Conservation (phyloP, 192 early-diverging fungal species). For the Coemansia sp. region DNA sequence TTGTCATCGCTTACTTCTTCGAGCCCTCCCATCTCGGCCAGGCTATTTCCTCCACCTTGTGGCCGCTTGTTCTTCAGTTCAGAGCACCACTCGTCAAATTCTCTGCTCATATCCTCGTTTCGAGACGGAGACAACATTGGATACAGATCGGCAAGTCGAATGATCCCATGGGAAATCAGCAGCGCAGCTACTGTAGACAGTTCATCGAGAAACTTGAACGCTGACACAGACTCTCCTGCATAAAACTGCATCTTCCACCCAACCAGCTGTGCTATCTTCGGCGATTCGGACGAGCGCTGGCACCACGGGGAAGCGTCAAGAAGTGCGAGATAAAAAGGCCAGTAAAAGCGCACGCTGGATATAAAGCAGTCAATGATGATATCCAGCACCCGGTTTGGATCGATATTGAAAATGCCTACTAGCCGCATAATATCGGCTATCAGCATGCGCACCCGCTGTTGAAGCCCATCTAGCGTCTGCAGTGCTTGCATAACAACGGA, state of each 20-base stretch:
- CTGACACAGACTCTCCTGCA: conserved; percentile 18
- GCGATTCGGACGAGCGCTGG: conserved; percentile 19
- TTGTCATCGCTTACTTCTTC: conserved; percentile 22
- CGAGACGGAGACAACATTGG: conserved; percentile 25
- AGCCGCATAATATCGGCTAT: conserved; percentile 40
- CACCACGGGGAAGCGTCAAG: conserved; percentile 51
- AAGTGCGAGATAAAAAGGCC: conserved; percentile 46
- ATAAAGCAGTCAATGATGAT: conserved; percentile 52
- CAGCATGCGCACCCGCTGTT: conserved; percentile 15
- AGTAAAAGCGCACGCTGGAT: conserved; percentile 43
- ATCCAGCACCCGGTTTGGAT: conserved; percentile 48
- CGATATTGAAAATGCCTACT: conserved; percentile 45
- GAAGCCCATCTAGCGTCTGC: conserved; percentile 22
- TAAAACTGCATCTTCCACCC: conserved; percentile 51
- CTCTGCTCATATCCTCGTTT: conserved; percentile 12
- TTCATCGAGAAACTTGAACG: conserved; percentile 39
- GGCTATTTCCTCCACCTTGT: conserved; percentile 7
- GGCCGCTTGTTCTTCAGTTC: conserved; percentile 26
- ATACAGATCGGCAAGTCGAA: conserved; percentile 33
- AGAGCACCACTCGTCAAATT: conserved; percentile 31
- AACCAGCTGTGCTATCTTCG: conserved; percentile 41
- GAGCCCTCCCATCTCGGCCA: conserved; percentile 38
- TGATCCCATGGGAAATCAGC: conserved; percentile 36
- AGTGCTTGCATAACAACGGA: conserved; percentile 20
- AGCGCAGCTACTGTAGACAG: conserved; percentile 41